These are phyloP conservation scores for Pyrenophora seminiperda DNA, from an alignment of 2,329 filamentous ascomycete genomes.

Conservation along the genomic window DNA sequence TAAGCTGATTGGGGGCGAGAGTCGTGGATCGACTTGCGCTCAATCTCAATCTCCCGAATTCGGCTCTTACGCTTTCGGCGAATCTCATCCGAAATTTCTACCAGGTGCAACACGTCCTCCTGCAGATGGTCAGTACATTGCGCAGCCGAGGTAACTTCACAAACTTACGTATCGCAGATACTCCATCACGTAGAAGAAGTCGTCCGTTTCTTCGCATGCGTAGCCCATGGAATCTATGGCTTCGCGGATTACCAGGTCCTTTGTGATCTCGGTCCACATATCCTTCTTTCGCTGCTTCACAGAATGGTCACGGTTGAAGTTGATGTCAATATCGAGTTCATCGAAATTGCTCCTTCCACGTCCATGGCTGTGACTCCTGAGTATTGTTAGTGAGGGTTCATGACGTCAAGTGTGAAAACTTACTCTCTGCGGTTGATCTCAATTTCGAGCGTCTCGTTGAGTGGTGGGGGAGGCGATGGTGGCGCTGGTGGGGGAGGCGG, in stretches of 20 bases:
- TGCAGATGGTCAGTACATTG: slow-evolving; percentile 47
- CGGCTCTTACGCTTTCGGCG: slow-evolving; percentile 66
- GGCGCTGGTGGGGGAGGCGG: slow-evolving; percentile 55
- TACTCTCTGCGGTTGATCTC: slow-evolving; percentile 60
- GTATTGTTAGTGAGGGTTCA: slow-evolving; percentile 10
- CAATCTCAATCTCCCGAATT: slow-evolving; percentile 66
- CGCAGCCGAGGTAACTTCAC: neutral
- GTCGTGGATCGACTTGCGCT: slow-evolving; percentile 60
- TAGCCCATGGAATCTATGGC: slow-evolving; percentile 86
- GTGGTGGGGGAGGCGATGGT: slow-evolving; percentile 52
- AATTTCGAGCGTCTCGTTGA: slow-evolving; percentile 62
- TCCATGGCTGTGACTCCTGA: slow-evolving; percentile 47
- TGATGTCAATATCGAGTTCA: slow-evolving; percentile 69
- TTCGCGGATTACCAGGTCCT: slow-evolving; percentile 84
- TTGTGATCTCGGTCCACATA: slow-evolving; percentile 97
- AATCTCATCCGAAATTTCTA: slow-evolving; percentile 82
- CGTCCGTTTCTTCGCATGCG: slow-evolving; percentile 86
- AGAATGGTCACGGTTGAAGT: slow-evolving; percentile 62
- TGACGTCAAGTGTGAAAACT: slow-evolving; percentile 18
- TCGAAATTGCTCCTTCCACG: slow-evolving; percentile 57
- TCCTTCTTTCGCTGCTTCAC: slow-evolving; percentile 49
- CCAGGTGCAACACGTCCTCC: slow-evolving; percentile 86
- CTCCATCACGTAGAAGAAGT: slow-evolving; percentile 90
- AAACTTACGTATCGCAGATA: slow-evolving; percentile 83
- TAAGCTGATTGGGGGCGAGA: slow-evolving; percentile 54